phyloP scores from a whole-genome alignment of 1,284 basidiomycete species.

The Ganoderma lingzhi region DNA sequence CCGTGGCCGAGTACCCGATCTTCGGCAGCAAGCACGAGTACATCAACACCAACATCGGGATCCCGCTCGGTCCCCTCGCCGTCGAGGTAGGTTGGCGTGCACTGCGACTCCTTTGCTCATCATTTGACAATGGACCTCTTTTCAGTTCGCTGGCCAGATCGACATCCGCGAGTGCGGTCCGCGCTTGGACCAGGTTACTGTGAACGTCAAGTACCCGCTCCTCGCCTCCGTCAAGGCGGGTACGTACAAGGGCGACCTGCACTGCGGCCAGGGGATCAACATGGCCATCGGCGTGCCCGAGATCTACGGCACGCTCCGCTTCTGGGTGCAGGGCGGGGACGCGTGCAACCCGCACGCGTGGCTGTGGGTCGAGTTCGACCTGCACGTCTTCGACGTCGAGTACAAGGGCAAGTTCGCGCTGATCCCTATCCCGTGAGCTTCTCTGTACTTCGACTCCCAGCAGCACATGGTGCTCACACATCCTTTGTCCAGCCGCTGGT shows the following conservation, averaged over 20 bases:
- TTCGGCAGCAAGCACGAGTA: background rate
- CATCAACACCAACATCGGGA: background rate
- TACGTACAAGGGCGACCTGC: background rate
- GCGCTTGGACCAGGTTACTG: background rate
- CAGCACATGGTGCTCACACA: background rate
- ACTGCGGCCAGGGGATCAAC: background rate
- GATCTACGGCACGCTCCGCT: conserved; percentile 1
- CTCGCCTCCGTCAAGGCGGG: conserved; percentile 4
- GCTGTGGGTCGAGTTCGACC: conserved; percentile 3
- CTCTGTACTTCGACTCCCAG: background rate
- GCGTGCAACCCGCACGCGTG: background rate
- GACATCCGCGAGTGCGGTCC: conserved; percentile 1
- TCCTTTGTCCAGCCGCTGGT: background rate
- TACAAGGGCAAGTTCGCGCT: conserved; percentile 8
- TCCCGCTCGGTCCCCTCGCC: conserved; percentile 1
- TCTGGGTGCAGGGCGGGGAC: background rate
- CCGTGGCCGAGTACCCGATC: conserved; percentile 4
- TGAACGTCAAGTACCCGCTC: conserved; percentile 6
- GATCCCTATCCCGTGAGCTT: conserved; percentile 1
- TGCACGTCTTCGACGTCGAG: background rate
- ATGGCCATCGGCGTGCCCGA: conserved; percentile 5
- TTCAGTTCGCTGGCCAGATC: background rate
- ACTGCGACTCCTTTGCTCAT: too few species aligned
- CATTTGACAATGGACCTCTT: too few species aligned
- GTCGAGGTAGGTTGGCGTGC: background rate